Conservation (phyloP, 352 stramenopile genomes). For the Phytophthora sp. region DNA sequence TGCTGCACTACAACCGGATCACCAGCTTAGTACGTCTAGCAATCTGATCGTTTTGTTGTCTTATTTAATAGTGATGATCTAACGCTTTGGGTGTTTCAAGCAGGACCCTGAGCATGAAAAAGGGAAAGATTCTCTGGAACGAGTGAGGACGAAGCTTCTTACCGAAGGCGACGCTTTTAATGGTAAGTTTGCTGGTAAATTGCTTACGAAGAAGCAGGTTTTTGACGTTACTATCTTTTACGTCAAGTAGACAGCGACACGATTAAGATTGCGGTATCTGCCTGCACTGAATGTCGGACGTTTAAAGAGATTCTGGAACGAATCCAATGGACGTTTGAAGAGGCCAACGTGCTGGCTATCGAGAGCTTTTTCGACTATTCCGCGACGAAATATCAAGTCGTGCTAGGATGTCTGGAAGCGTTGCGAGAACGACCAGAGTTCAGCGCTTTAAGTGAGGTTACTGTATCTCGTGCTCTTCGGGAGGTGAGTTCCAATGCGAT, state of each 20-base stretch:
- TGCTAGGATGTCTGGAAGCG: conserved; percentile 43
- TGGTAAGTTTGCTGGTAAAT: conserved; percentile 19
- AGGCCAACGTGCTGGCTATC: conserved; percentile 64
- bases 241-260: conserved; percentile 12
- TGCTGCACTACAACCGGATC: conserved; percentile 75
- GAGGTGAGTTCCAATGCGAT: conserved; percentile 25
- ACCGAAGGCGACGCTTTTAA: conserved; percentile 28
- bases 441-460: conserved; percentile 11
- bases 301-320: conserved; percentile 30
- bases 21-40: conserved; percentile 40
- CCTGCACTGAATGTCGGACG: conserved; percentile 16
- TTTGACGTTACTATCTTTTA: neutral
- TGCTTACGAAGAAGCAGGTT: neutral
- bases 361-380: conserved; percentile 76
- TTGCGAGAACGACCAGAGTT: conserved; percentile 24
- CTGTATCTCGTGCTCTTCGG: conserved; percentile 15
- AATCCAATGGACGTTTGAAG: conserved; percentile 49
- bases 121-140: conserved; percentile 37
- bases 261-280: conserved; percentile 18
- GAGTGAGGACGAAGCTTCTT: conserved; percentile 41
- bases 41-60: neutral
- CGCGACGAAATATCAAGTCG: conserved; percentile 55
- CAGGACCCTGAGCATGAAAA: conserved; percentile 42
- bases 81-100: neutral
- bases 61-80: neutral